Evolutionary conservation across 306 rosid species (phyloP), one percentile per base, ranked within the genome.

Genomic region (Mimosa bimucronata): DNA sequence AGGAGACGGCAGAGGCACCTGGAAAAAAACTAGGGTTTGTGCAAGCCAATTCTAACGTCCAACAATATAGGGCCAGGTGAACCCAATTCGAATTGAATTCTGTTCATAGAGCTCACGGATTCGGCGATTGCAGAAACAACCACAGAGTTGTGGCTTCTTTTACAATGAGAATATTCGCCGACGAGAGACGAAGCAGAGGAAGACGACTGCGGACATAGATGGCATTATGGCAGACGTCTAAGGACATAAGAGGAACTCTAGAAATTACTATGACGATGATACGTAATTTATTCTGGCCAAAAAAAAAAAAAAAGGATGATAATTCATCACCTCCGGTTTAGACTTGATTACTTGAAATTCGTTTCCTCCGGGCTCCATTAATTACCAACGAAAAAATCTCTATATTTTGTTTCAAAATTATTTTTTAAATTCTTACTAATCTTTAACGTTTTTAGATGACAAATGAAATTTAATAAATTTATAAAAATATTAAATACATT

Each of bases 21-120:
- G 69, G 34, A 6, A 83, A 13, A 81, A 77, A 83, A 75, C 66
- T 85, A 88, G 88, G 84, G 88, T 40, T 84, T 66, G 37, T 31
- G 38, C 26, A 71, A 31, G 38, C 55, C 34, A 75, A 85, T 64
- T 66, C 84, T 40, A 46, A 78, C 40, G 66, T 28, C 15, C 21
- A 23, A 77, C 11, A 73, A 82, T 53, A 67, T 30, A 71, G 31
- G 60, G 76, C 34, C 19, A 75, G 13, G 28, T 53, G 75, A 46
- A 7, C 53, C 77, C 31, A 38, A 87, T 72, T 82, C 25, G 62
- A 44, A 37, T 21, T 74, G 72, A 9, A 3, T 42, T 46, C 71
- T 77, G 81, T 80, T 84, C 80, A 80, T 83, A 81, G 28, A 77
- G 55, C 45, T 58, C 34, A 11, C 18, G 8, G n/a, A 45, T 71